A percentile compares a stretch with the other conserved stretches of the same genome.
Evolutionary conservation across 306 rosid genomes (phyloP).

Genomic region (Cicer bijugum): DNA sequence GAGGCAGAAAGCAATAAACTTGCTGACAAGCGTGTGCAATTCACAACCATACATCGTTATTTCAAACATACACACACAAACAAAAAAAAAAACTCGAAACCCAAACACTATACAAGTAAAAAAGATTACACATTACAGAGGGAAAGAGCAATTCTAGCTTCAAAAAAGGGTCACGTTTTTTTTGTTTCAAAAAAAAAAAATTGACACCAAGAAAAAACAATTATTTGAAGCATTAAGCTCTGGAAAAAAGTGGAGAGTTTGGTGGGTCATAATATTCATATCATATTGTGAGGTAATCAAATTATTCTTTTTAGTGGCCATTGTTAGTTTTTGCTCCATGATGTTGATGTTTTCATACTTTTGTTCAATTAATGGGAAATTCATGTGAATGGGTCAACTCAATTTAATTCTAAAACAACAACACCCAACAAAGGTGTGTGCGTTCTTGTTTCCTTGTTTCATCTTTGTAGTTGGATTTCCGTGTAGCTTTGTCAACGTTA

Average conservation of each 20-base stretch:
- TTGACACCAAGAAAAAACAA: conserved; percentile 15
- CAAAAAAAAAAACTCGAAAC: neutral
- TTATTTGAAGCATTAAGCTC: conserved; percentile 22
- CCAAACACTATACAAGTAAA: neutral
- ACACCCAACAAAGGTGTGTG: conserved; percentile 39
- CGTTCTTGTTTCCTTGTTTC: conserved; percentile 15
- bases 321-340: conserved; percentile 54
- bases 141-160: neutral
- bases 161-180: conserved; percentile 33
- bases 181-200: too few species aligned
- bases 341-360: conserved; percentile 46
- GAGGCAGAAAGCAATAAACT: conserved; percentile 25
- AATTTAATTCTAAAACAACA: neutral
- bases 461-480: conserved; percentile 33
- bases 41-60: conserved; percentile 38
- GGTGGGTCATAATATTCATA: conserved; percentile 51
- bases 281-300: conserved; percentile 15
- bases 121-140: too few species aligned
- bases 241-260: conserved; percentile 55
- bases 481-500: conserved; percentile 23
- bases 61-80: neutral
- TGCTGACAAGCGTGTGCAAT: conserved; percentile 27
- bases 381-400: conserved; percentile 43
- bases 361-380: conserved; percentile 46
- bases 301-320: conserved; percentile 49